Base-by-base conservation (phyloP, 805 yeast species). In the Teunomyces lycoperdinae region DNA sequence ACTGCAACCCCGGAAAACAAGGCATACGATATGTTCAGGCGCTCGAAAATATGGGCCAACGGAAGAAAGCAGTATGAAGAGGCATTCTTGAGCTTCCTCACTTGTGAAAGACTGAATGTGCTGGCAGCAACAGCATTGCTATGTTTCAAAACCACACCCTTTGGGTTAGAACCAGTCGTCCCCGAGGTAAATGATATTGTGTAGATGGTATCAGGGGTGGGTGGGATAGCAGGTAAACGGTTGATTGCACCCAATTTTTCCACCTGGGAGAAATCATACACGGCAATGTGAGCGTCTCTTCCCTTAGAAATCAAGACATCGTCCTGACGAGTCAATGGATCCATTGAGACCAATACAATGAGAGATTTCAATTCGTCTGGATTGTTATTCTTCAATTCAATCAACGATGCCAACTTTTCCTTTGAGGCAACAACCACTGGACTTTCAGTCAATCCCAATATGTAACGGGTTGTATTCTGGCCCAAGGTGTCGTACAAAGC, bases 111-210 rank as follows among this genome's bases (percentile, higher is more conserved):
- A 31, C 44, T 10, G 28, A 50, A 49, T 4, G 52, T 51, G 7
- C 53, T 50, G 14, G 57, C 60, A 10, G 60, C 45, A 16, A 58
- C 56, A 4, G 58, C 60, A 36, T 50, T 54, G 11, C 45, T 45
- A 36, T 63, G 67, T 13, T 60, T 49, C 51, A 85, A 68, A 28
- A 82, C 80, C 24, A 84, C 92, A 57, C 92, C 92, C 70, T 87
- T 87, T 51, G 92, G 89, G 46, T 65, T 57, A 38, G 83, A 78
- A 47, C 94, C 91, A n/a, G 87, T 82, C 17, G 89, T 83, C 36
- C 80, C 76, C 5, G 87, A 85, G 41, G 78, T 69, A 49, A 75
- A 74, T 16, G 74, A 69, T 28, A 74, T 70, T 17, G 78, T 72
- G 53, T 64, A 71, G 20, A 65, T 51, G 9, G 74, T 53, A 9